These are phyloP conservation scores for Epichloe sp. DNA, from an alignment of 2,329 filamentous ascomycete species.

Conservation along the genomic window DNA sequence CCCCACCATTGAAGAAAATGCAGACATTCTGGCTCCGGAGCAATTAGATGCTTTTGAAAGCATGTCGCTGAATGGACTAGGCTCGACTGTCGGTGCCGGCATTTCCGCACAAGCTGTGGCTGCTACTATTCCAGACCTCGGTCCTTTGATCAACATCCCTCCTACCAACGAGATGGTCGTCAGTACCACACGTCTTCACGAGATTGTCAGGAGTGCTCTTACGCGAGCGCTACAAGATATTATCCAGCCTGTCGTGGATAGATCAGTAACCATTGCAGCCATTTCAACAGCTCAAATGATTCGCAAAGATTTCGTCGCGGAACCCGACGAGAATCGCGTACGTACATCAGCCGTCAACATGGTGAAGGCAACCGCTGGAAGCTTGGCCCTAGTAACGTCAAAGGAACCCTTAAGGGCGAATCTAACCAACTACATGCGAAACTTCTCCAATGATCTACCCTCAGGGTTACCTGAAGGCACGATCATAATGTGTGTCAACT, in stretches of 20 bases:
- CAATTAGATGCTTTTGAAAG: constrained; percentile 72
- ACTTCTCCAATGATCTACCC: constrained; percentile 52
- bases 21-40: constrained; percentile 49
- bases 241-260: constrained; percentile 91
- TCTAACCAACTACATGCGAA: constrained; percentile 91
- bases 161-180: constrained; percentile 70
- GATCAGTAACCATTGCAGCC: constrained; percentile 93
- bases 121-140: constrained; percentile 72
- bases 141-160: constrained; percentile 66
- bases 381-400: constrained; percentile 90
- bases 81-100: constrained; percentile 53
- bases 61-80: constrained; percentile 62
- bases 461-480: constrained; percentile 84
- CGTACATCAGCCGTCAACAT: constrained; percentile 81
- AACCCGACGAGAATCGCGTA: constrained; percentile 77
- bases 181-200: constrained; percentile 50
- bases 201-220: constrained; percentile 76
- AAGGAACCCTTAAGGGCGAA: constrained; percentile 94
- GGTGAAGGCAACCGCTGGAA: constrained; percentile 89
- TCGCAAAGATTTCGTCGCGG: constrained; percentile 89
- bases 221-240: constrained; percentile 89
- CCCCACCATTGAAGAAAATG: constrained; percentile 47
- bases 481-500: constrained; percentile 97
- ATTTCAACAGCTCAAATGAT: constrained; percentile 95
- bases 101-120: constrained; percentile 68